Base-by-base conservation (phyloP, 2,329 filamentous ascomycete species). In the Aspergillus ochraceoroseus region DNA sequence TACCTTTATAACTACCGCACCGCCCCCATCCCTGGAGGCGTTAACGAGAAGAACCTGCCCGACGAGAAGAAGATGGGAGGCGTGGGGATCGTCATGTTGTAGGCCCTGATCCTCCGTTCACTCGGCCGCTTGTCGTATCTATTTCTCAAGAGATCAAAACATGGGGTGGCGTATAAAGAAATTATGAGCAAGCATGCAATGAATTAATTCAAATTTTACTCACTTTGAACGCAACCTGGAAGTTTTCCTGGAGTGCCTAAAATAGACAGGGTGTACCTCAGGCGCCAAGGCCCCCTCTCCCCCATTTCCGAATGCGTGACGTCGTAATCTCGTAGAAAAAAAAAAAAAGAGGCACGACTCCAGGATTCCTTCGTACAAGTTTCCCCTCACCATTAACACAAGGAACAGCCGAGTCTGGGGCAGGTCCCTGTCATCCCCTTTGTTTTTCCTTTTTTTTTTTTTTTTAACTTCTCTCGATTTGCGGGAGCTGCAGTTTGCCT, bases 1-100 rank as follows among this genome's bases (percentile, higher is more conserved):
- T 98, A 98, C 66, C 73, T 98, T 20, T 98, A 94, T 76, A 98
- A 98, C 69, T 98, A 95, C 72, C 81, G 87, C 42, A 86, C 87
- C 8, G 82, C 85, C 45, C 80, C 82, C n/a, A 84, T 98, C 56
- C 71, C 79, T 0, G 89, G 92, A 33, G 92, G 92, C 14, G 81
- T 96, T 29, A 82, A 95, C 63, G 75, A 76, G 56, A 79, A 76
- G 58, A 94, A 94, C 61, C 70, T 80, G 54, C 73, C 90, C 26
- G 89, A 95, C 60, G 78, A 82, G 53, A 80, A 82, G 42, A 76
- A 78, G 48, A 79, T 88, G 60, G 92, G 89, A 54, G 90, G 92
- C 1, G 81, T 98, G 44, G 92, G 92, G 26, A 78, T 95, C 58
- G 87, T 95, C 15, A 88, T 94, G 81, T 71, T 85, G 56, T 85